phyloP scores from a whole-genome alignment of 1,139 yeast species.

The Magnusiomyces sp. region DNA sequence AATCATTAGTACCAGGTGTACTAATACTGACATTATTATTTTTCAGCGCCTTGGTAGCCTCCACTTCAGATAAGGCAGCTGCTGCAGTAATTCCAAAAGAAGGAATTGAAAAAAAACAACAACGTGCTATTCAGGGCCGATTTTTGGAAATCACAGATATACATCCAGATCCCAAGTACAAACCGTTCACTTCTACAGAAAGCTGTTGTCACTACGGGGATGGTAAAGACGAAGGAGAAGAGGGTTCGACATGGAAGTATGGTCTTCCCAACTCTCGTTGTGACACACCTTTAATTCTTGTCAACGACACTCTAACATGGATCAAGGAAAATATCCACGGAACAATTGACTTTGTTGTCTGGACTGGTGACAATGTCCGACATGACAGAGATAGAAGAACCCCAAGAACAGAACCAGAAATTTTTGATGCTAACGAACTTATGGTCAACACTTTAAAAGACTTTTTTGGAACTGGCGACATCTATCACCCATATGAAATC shows the following conservation, averaged over 20 bases:
- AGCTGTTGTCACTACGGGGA: conserved; percentile 52
- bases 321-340: conserved; percentile 53
- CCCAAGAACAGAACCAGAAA: conserved; percentile 66
- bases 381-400: conserved; percentile 70
- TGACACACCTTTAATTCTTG: conserved; percentile 61
- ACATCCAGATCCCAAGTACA: conserved; percentile 74
- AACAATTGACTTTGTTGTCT: conserved; percentile 72
- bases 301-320: conserved; percentile 62
- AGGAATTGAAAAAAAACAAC: not conserved
- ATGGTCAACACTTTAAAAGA: conserved; percentile 48
- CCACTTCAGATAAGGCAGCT: too few relatives aligned
- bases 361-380: conserved; percentile 88
- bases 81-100: too few relatives aligned
- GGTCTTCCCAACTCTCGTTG: conserved; percentile 16
- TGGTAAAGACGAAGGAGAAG: conserved; percentile 19
- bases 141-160: conserved; percentile 79
- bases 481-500: conserved; percentile 29
- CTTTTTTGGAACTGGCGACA: conserved; percentile 42
- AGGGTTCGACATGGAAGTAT: conserved; percentile 10
- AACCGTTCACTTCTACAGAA: conserved; percentile 42
- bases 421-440: conserved; percentile 57
- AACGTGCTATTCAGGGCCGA: conserved; percentile 59
- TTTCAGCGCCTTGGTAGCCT: too few relatives aligned
- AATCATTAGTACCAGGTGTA: too few relatives aligned
- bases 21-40: too few relatives aligned